Evolutionary conservation across 345 rosid species (phyloP).

Genomic region (Gossypium anomalum): DNA sequence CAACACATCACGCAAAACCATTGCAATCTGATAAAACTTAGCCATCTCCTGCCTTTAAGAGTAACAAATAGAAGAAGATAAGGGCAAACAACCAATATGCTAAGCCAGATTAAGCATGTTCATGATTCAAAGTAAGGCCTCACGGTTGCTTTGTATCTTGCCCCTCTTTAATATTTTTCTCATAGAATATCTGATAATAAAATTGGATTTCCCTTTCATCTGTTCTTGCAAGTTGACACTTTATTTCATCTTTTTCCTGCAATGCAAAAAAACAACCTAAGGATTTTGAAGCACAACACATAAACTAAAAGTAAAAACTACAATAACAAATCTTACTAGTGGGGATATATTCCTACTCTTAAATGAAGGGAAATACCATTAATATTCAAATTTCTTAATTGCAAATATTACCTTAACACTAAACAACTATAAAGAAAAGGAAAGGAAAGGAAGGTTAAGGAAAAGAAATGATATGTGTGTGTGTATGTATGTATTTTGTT

Average conservation of each 20-base stretch:
- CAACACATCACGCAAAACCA: slow-evolving; percentile 80
- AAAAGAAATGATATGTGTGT: too few species aligned
- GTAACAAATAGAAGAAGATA: slow-evolving; percentile 17
- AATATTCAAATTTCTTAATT: background rate
- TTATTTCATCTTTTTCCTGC: slow-evolving; percentile 61
- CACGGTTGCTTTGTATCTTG: slow-evolving; percentile 67
- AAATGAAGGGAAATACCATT: background rate
- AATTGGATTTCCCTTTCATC: slow-evolving; percentile 66
- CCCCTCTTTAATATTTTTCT: slow-evolving; percentile 50
- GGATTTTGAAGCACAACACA: background rate
- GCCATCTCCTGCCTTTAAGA: slow-evolving; percentile 90
- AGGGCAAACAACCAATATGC: slow-evolving; percentile 15
- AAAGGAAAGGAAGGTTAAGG: too few species aligned
- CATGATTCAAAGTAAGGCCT: slow-evolving; percentile 28
- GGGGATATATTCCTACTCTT: background rate
- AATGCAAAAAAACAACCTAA: slow-evolving; percentile 13
- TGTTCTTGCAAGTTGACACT: slow-evolving; percentile 35
- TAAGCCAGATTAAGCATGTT: slow-evolving; percentile 14
- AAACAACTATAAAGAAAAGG: too few species aligned
- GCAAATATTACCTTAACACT: background rate
- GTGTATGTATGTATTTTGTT: too few species aligned
- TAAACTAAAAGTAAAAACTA: background rate
- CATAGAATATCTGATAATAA: slow-evolving; percentile 64
- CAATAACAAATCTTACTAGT: background rate
- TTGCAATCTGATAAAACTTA: slow-evolving; percentile 68